Evolutionary conservation across 148 eudicot species (phyloP).

Genomic region (Oxyria digyna): DNA sequence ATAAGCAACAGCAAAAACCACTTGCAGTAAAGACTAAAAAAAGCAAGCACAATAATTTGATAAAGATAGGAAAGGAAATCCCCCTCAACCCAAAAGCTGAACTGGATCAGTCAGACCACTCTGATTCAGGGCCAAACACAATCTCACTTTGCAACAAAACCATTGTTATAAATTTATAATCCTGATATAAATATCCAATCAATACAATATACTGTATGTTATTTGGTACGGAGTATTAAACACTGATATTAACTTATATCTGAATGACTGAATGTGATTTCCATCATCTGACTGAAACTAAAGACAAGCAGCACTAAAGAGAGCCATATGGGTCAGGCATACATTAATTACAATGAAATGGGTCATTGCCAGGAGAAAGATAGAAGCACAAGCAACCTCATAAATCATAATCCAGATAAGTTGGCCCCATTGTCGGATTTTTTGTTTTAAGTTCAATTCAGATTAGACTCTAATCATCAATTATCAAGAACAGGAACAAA

Average conservation of each 20-base stretch:
- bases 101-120: slow-evolving; percentile 1
- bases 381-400: not conserved
- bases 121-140: not conserved
- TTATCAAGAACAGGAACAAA: too few species aligned
- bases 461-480: too few species aligned
- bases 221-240: too few species aligned
- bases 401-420: not conserved
- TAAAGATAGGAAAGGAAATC: not conserved
- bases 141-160: slow-evolving; percentile 5
- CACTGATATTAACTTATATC: too few species aligned
- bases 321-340: not conserved
- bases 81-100: not conserved
- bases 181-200: too few species aligned
- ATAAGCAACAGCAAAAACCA: not conserved
- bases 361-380: not conserved
- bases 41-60: not conserved
- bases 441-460: too few species aligned
- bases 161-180: too few species aligned
- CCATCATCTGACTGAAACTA: not conserved
- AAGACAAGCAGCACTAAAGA: not conserved
- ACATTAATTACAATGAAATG: not conserved
- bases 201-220: too few species aligned
- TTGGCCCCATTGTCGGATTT: too few species aligned
- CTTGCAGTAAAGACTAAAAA: slow-evolving; percentile 1
- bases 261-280: too few species aligned